Conservation (phyloP, 2,329 filamentous ascomycete genomes). For the Coniochaeta sp. region DNA sequence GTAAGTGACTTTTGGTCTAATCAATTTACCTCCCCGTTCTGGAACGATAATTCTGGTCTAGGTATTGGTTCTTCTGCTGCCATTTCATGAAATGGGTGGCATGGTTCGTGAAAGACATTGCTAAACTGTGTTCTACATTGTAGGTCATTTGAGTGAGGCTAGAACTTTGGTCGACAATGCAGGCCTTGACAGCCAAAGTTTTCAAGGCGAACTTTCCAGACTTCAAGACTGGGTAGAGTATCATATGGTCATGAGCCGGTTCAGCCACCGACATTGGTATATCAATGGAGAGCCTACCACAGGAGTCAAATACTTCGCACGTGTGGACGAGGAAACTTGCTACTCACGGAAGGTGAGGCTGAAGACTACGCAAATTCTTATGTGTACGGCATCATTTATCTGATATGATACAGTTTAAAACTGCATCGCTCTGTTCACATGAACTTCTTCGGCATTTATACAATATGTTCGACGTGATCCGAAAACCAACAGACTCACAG, state of each 20-base stretch:
- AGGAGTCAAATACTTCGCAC: constrained; percentile 6
- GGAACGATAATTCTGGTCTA: constrained; percentile 8
- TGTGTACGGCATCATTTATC: constrained; percentile 7
- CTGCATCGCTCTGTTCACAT: constrained; percentile 10
- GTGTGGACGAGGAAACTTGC: constrained; percentile 10
- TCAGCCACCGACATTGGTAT: constrained; percentile 13
- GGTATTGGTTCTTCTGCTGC: constrained; percentile 4
- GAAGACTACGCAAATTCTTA: constrained; percentile 8
- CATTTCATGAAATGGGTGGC: constrained; percentile 6
- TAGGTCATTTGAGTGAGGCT: constrained; percentile 14
- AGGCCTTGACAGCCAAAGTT: constrained; percentile 7
- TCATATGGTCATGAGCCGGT: constrained; percentile 12
- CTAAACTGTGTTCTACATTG: constrained; percentile 9
- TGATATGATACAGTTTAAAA: constrained; percentile 11
- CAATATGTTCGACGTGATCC: constrained; percentile 11
- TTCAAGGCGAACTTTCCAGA: constrained; percentile 11
- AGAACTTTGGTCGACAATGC: constrained; percentile 11
- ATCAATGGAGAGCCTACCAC: constrained; percentile 8
- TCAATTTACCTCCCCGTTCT: constrained; percentile 8
- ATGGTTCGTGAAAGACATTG: constrained; percentile 10
- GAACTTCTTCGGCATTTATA: constrained; percentile 12
- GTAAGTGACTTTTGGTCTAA: constrained; percentile 11
- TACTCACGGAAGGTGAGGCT: constrained; percentile 10
- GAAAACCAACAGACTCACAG: constrained; percentile 12
- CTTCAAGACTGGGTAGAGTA: constrained; percentile 13